Conservation (phyloP, 805 yeast species). For the Candida michaelii region DNA sequence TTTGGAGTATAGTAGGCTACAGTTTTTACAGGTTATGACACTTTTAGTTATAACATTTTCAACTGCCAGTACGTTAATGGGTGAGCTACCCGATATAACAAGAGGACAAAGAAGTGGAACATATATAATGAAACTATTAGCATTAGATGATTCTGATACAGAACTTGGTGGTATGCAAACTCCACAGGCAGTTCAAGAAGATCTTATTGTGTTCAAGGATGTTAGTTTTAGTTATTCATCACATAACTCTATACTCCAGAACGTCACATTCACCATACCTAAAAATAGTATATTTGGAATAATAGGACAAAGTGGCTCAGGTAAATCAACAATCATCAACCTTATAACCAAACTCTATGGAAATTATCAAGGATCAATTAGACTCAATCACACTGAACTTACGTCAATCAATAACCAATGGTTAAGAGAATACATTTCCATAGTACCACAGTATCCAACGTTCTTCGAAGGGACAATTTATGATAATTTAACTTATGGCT, state of each 20-base stretch:
- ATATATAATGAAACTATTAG: constrained; percentile 41
- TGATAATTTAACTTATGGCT: constrained; percentile 72
- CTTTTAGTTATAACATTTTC: constrained; percentile 72
- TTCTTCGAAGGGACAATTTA: constrained; percentile 72
- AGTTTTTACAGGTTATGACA: constrained; percentile 67
- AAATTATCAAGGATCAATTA: constrained; percentile 38
- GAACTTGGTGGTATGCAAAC: constrained; percentile 38
- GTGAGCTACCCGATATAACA: constrained; percentile 74
- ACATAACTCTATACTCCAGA: constrained; percentile 32
- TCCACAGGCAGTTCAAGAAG: constrained; percentile 20
- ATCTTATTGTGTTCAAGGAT: constrained; percentile 42
- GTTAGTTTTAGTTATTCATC: constrained; percentile 53
- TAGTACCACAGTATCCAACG: constrained; percentile 74
- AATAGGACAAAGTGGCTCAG: constrained; percentile 87
- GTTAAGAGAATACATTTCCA: constrained; percentile 54
- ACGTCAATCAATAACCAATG: constrained; percentile 42
- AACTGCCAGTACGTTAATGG: constrained; percentile 57
- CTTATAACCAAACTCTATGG: constrained; percentile 56
- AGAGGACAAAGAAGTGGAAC: constrained; percentile 77
- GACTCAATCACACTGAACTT: constrained; percentile 45
- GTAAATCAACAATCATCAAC: constrained; percentile 76
- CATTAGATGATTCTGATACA: constrained; percentile 28
- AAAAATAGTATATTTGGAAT: constrained; percentile 60
- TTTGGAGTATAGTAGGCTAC: constrained; percentile 53
- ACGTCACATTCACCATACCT: constrained; percentile 43